phyloP scores from a whole-genome alignment of 495 filamentous ascomycete species.

The Neurospora sp. region DNA sequence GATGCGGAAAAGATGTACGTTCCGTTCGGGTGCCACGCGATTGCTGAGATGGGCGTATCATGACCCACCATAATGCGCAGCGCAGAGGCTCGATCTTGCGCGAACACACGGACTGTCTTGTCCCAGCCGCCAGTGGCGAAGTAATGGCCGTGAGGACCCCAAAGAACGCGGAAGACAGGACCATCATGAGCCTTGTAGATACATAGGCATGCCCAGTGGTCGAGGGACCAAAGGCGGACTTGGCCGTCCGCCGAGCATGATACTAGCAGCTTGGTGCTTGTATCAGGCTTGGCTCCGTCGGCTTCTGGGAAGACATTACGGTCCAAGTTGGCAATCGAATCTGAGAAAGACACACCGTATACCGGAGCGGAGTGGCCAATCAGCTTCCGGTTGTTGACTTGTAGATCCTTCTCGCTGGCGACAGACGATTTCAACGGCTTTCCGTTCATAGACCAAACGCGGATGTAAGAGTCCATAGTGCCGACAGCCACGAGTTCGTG shows the following conservation, averaged over 20 bases:
- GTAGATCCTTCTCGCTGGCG: slow-evolving; percentile 27
- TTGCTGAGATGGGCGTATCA: slow-evolving; percentile 72
- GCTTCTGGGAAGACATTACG: slow-evolving; percentile 31
- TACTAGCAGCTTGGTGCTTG: slow-evolving; percentile 63
- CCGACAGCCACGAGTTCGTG: slow-evolving; percentile 74
- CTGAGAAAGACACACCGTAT: slow-evolving; percentile 83
- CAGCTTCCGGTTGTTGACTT: slow-evolving; percentile 59
- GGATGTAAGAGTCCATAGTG: slow-evolving; percentile 87
- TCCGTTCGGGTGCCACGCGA: slow-evolving; percentile 88
- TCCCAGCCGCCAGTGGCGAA: slow-evolving; percentile 82
- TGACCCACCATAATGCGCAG: slow-evolving; percentile 85
- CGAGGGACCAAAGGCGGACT: slow-evolving; percentile 84
- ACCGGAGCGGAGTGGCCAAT: slow-evolving; percentile 87
- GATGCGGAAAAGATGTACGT: slow-evolving; percentile 86
- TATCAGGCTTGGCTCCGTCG: slow-evolving; percentile 42
- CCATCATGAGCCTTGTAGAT: slow-evolving; percentile 86
- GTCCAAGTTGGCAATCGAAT: slow-evolving; percentile 48
- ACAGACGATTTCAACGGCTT: slow-evolving; percentile 47
- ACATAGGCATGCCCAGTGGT: slow-evolving; percentile 79
- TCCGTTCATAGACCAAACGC: slow-evolving; percentile 82
- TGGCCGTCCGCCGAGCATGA: slow-evolving; percentile 82
- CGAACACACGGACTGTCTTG: slow-evolving; percentile 82
- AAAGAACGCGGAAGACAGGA: slow-evolving; percentile 77
- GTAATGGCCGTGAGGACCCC: slow-evolving; percentile 93
- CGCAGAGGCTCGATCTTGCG: slow-evolving; percentile 82